Evolutionary conservation across 805 yeast genomes (phyloP).

Genomic region (Zygoascus ofunaensis): DNA sequence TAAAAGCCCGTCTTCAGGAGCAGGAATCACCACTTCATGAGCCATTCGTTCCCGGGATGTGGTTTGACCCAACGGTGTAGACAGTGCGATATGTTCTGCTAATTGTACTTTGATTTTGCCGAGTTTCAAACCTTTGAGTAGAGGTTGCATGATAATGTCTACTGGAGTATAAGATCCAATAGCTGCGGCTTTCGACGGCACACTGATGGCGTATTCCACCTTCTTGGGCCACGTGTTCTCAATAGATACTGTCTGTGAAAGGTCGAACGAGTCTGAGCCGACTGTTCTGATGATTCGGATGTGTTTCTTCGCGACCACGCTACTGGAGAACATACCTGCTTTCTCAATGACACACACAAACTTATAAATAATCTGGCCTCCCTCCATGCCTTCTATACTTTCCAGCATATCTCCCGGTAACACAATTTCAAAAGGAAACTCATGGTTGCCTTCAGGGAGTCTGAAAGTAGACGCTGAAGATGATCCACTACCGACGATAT

Average conservation of each 20-base stretch:
- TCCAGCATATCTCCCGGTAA: conserved; percentile 81
- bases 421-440: conserved; percentile 77
- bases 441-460: conserved; percentile 58
- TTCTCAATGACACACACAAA: conserved; percentile 75
- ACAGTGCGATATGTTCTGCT: conserved; percentile 52
- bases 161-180: conserved; percentile 74
- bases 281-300: conserved; percentile 77
- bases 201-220: conserved; percentile 78
- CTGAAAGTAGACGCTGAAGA: conserved; percentile 14
- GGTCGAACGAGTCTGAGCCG: conserved; percentile 77
- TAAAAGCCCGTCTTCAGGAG: conserved; percentile 33
- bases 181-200: conserved; percentile 83
- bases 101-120: conserved; percentile 66
- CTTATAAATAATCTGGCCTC: conserved; percentile 45
- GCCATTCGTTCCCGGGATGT: conserved; percentile 57
- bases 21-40: conserved; percentile 38
- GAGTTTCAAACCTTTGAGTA: conserved; percentile 67
- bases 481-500: conserved; percentile 5
- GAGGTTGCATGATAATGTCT: conserved; percentile 63
- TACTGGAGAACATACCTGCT: conserved; percentile 56
- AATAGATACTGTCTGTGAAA: conserved; percentile 85
- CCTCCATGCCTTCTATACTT: conserved; percentile 78
- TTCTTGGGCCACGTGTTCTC: conserved; percentile 94
- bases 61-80: conserved; percentile 41
- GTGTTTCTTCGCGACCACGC: conserved; percentile 58